Conservation (phyloP, 129 eudicot genomes). For the Ambrosia artemisiifolia region DNA sequence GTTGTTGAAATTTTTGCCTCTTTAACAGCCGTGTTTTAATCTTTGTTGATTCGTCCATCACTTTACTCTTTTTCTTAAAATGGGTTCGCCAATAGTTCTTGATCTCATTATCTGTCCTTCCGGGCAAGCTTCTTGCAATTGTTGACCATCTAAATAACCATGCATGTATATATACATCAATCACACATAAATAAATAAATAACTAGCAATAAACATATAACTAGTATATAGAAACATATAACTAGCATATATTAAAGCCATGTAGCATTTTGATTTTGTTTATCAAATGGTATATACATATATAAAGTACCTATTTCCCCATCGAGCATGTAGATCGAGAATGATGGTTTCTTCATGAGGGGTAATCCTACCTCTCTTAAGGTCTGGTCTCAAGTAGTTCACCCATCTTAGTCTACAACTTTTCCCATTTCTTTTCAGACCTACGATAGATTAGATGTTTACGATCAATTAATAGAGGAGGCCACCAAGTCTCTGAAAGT, state of each 20-base stretch:
- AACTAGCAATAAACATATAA: too few relatives aligned
- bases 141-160: constrained; percentile 71
- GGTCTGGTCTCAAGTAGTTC: constrained; percentile 84
- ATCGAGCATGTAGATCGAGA: constrained; percentile 73
- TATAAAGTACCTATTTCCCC: constrained; percentile 77
- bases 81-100: constrained; percentile 93
- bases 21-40: constrained; percentile 44
- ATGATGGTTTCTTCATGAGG: constrained; percentile 72
- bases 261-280: not conserved
- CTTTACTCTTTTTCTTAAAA: constrained; percentile 62
- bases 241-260: too few relatives aligned
- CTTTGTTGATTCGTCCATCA: constrained; percentile 27
- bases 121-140: constrained; percentile 80
- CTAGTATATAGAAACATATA: too few relatives aligned
- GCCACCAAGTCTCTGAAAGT: too few relatives aligned
- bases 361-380: constrained; percentile 83
- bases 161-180: not conserved
- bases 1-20: constrained; percentile 68
- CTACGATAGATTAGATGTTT: constrained; percentile 24
- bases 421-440: constrained; percentile 84
- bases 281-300: not conserved
- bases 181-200: not conserved
- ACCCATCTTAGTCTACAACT: constrained; percentile 96
- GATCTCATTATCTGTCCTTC: constrained; percentile 84
- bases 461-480: too few relatives aligned